phyloP scores from a whole-genome alignment of 257 asterid species.

The Linaria vulgaris region DNA sequence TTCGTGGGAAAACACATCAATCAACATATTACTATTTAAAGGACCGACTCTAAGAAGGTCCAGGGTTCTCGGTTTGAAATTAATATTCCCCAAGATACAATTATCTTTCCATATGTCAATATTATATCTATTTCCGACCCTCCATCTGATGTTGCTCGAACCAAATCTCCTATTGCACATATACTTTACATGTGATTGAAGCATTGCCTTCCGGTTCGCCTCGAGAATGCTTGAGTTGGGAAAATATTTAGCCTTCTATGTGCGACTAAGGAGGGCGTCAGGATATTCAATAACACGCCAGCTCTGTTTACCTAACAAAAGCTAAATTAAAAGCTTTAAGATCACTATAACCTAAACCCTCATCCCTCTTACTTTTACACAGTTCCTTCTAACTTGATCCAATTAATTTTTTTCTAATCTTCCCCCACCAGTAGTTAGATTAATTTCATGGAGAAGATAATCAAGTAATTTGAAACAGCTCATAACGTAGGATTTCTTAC shows the following conservation, averaged over 20 bases:
- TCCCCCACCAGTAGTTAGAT: too few species aligned
- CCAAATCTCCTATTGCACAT: background rate
- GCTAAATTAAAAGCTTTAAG: background rate
- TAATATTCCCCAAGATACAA: background rate
- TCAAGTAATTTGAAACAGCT: background rate
- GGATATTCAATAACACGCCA: background rate
- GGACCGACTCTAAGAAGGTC: background rate
- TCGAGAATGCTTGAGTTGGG: background rate
- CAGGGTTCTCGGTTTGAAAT: background rate
- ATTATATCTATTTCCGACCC: background rate
- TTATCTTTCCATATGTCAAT: background rate
- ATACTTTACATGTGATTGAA: background rate
- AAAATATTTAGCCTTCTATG: background rate
- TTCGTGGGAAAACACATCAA: background rate
- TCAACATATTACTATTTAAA: too few species aligned
- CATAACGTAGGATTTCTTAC: background rate
- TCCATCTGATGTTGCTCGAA: background rate
- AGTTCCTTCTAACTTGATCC: background rate
- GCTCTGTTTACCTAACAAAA: background rate
- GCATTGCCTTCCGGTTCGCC: background rate
- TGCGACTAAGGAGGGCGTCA: background rate
- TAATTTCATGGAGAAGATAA: background rate
- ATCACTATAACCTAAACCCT: background rate
- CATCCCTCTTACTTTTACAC: background rate
- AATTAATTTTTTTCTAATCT: too few species aligned